phyloP scores from a whole-genome alignment of 2,329 filamentous ascomycete species.

The Aspergillus calidoustus region DNA sequence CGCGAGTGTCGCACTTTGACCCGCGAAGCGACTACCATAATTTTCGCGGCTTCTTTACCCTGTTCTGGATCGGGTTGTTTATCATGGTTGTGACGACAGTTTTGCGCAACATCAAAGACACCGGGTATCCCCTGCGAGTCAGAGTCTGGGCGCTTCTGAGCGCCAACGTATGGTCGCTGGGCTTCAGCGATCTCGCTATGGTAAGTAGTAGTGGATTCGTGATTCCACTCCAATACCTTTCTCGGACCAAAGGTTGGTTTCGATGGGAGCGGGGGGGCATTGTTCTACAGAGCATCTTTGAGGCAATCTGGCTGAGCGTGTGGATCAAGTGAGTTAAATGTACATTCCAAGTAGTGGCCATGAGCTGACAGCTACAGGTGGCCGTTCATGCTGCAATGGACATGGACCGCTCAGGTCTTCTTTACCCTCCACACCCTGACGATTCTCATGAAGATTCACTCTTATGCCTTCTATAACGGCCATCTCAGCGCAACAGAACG shows the following conservation, averaged over 20 bases:
- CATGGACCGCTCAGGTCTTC: slow-evolving; percentile 97
- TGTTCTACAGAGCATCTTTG: slow-evolving; percentile 79
- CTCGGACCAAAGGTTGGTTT: slow-evolving; percentile 62
- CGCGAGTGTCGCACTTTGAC: slow-evolving; percentile 93
- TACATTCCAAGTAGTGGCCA: background rate
- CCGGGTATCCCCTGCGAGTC: slow-evolving; percentile 80
- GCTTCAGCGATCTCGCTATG: slow-evolving; percentile 83
- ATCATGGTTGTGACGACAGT: slow-evolving; percentile 98
- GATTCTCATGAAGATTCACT: slow-evolving; percentile 98
- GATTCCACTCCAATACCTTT: slow-evolving; percentile 73
- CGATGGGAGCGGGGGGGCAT: slow-evolving; percentile 81
- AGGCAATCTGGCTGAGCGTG: slow-evolving; percentile 75
- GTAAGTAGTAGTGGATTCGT: slow-evolving; percentile 73
- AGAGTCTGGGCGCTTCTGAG: slow-evolving; percentile 89
- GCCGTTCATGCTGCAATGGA: slow-evolving; percentile 86
- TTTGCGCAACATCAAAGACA: slow-evolving; percentile 91
- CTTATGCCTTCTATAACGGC: slow-evolving; percentile 97
- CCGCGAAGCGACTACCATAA: slow-evolving; percentile 88
- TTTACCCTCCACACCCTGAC: slow-evolving; percentile 88
- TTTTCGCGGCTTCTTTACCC: slow-evolving; percentile 95
- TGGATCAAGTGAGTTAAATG: slow-evolving; percentile 70
- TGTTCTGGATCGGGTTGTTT: slow-evolving; percentile 96
- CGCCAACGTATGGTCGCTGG: slow-evolving; percentile 86
- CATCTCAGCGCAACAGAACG: slow-evolving; percentile 87
- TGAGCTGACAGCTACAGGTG: slow-evolving; percentile 52